Conservation (phyloP, 2,329 filamentous ascomycete genomes). For the Aureobasidium sp. region DNA sequence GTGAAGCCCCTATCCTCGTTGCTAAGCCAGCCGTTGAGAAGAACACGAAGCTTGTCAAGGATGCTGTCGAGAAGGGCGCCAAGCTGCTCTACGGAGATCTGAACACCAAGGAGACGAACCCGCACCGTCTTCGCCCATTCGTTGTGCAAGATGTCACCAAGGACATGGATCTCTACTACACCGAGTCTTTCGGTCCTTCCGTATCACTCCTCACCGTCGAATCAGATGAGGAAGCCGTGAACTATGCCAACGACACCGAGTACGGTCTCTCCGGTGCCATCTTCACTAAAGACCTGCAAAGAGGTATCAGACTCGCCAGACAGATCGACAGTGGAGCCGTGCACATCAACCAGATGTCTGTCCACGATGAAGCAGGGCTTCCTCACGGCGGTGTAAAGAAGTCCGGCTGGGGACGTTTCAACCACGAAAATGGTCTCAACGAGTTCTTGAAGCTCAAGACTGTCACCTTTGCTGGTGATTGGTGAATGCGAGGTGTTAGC, state of each 20-base stretch:
- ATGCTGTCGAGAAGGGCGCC: conserved; percentile 53
- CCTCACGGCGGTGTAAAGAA: conserved; percentile 46
- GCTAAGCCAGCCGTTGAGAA: conserved; percentile 41
- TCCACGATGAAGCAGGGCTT: conserved; percentile 42
- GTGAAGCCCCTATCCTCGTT: conserved; percentile 38
- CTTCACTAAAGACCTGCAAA: conserved; percentile 60
- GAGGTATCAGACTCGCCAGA: conserved; percentile 38
- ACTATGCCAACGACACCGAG: conserved; percentile 72
- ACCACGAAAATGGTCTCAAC: conserved; percentile 8
- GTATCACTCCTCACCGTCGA: conserved; percentile 61
- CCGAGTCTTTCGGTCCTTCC: conserved; percentile 70
- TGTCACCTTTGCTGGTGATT: conserved; percentile 22
- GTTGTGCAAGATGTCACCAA: conserved; percentile 60
- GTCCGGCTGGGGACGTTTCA: conserved; percentile 36
- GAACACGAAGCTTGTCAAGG: conserved; percentile 46
- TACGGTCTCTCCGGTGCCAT: conserved; percentile 67
- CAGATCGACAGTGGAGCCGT: conserved; percentile 53
- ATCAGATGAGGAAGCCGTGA: conserved; percentile 64
- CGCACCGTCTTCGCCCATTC: conserved; percentile 51
- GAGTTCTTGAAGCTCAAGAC: conserved; percentile 32
- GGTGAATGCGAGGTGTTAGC: not conserved
- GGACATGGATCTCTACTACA: conserved; percentile 68
- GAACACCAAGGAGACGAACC: conserved; percentile 25
- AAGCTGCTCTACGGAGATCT: conserved; percentile 46
- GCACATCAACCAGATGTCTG: conserved; percentile 46